Conservation (phyloP, 2,329 filamentous ascomycete species). For the Aureobasidium sp. region DNA sequence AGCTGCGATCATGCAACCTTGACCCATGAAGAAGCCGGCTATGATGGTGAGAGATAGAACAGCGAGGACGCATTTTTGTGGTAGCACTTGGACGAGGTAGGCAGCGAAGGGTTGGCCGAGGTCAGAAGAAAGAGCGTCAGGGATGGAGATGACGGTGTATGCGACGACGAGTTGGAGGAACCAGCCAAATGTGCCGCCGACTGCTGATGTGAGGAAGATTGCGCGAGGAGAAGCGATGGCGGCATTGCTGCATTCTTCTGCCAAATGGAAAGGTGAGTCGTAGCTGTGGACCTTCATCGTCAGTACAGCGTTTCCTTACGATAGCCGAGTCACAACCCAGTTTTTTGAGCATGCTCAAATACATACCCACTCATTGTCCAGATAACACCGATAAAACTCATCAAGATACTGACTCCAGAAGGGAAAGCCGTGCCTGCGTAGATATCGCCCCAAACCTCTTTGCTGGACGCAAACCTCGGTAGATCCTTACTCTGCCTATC, state of each 20-base stretch:
- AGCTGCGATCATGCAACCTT: slow-evolving; percentile 62
- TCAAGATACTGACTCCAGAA: slow-evolving; percentile 59
- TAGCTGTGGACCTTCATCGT: slow-evolving; percentile 39
- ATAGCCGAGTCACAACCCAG: too few species aligned
- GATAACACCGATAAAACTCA: slow-evolving; percentile 64
- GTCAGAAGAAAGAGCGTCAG: slow-evolving; percentile 50
- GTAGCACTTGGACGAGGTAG: slow-evolving; percentile 59
- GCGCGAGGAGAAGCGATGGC: slow-evolving; percentile 62
- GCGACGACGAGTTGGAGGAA: slow-evolving; percentile 62
- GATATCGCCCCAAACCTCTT: slow-evolving; percentile 58
- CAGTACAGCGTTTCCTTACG: too few species aligned
- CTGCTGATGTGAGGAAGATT: slow-evolving; percentile 60
- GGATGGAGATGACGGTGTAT: slow-evolving; percentile 62
- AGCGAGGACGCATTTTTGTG: slow-evolving; percentile 52
- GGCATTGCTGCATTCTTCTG: slow-evolving; percentile 69
- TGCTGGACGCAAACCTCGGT: slow-evolving; percentile 52
- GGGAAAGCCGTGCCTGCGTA: slow-evolving; percentile 61
- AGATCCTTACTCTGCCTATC: slow-evolving; percentile 44
- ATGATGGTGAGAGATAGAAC: slow-evolving; percentile 61
- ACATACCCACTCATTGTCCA: slow-evolving; percentile 49
- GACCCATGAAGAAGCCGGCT: slow-evolving; percentile 64
- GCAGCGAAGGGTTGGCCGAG: slow-evolving; percentile 65
- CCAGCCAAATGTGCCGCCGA: slow-evolving; percentile 63
- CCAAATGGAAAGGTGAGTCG: slow-evolving; percentile 64
- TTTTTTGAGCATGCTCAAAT: not conserved